Evolutionary conservation across 257 asterid species (phyloP).

Genomic region (Eustoma russellianum): DNA sequence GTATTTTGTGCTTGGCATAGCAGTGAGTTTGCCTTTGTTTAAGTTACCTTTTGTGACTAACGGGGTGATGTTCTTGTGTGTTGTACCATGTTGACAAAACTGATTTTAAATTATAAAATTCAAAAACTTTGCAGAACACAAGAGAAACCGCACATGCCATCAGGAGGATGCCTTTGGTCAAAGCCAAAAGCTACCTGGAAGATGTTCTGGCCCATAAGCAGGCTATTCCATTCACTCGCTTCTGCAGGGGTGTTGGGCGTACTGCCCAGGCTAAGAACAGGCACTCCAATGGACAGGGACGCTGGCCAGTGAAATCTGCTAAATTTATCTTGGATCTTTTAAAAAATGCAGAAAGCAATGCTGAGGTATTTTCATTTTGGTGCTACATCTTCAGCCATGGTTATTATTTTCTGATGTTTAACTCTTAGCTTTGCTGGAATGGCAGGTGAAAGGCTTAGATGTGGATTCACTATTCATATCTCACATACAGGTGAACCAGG

Average conservation of each 20-base stretch:
- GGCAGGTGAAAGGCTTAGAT: constrained; percentile 83
- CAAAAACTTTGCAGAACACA: constrained; percentile 43
- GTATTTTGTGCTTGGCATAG: too few relatives aligned
- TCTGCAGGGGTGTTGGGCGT: constrained; percentile 78
- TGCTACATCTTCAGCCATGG: too few relatives aligned
- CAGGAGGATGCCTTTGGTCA: constrained; percentile 53
- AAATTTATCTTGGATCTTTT: constrained; percentile 59
- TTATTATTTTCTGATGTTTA: not conserved
- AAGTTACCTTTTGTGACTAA: too few relatives aligned
- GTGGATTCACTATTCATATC: constrained; percentile 84
- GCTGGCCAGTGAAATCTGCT: constrained; percentile 88
- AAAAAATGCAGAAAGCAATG: constrained; percentile 84
- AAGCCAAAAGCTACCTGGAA: constrained; percentile 87
- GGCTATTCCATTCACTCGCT: constrained; percentile 84
- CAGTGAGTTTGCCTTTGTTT: too few relatives aligned
- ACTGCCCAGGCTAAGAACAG: constrained; percentile 90
- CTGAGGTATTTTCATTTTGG: constrained; percentile 39
- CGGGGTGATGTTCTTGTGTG: too few relatives aligned
- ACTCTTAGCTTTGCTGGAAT: constrained; percentile 1
- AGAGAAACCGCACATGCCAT: constrained; percentile 85
- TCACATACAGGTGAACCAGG: constrained; percentile 89
- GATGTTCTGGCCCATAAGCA: constrained; percentile 87
- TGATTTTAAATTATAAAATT: too few relatives aligned
- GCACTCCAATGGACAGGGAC: constrained; percentile 84
- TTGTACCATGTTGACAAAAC: too few relatives aligned